A percentile compares a stretch with the other conserved stretches of the same genome.
Conservation (phyloP, 768 basidiomycete genomes). For the Suillus sp. region DNA sequence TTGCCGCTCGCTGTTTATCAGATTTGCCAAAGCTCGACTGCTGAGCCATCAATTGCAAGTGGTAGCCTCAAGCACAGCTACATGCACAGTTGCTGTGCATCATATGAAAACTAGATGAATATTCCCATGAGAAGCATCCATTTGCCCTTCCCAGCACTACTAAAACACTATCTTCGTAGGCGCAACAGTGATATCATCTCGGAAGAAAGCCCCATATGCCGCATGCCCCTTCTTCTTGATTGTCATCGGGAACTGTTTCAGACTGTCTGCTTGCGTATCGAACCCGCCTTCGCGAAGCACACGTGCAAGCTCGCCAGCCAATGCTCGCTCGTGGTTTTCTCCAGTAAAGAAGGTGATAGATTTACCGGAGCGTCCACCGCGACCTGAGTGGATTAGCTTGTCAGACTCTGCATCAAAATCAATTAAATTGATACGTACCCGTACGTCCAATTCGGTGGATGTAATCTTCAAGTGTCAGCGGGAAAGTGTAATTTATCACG, state of each 20-base stretch:
- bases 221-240: slow-evolving; percentile 96
- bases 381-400: slow-evolving; percentile 50
- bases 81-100: background rate
- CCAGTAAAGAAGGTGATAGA: slow-evolving; percentile 98
- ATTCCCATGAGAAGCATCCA: background rate
- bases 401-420: background rate
- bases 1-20: background rate
- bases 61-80: slow-evolving; percentile 2
- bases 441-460: slow-evolving; percentile 90
- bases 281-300: slow-evolving; percentile 89
- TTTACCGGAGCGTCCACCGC: slow-evolving; percentile 87
- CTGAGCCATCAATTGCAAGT: background rate
- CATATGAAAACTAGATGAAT: background rate
- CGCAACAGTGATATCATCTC: slow-evolving; percentile 58
- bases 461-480: slow-evolving; percentile 92
- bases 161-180: slow-evolving; percentile 82
- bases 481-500: slow-evolving; percentile 98
- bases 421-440: slow-evolving; percentile 43
- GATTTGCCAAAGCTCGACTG: background rate
- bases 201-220: slow-evolving; percentile 85
- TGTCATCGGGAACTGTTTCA: slow-evolving; percentile 92
- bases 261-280: slow-evolving; percentile 57
- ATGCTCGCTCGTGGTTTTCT: slow-evolving; percentile 76
- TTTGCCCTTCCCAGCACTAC: slow-evolving; percentile 10
- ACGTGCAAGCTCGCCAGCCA: slow-evolving; percentile 92